Evolutionary conservation across 768 basidiomycete species (phyloP).

Genomic region (Royoungia palumana): DNA sequence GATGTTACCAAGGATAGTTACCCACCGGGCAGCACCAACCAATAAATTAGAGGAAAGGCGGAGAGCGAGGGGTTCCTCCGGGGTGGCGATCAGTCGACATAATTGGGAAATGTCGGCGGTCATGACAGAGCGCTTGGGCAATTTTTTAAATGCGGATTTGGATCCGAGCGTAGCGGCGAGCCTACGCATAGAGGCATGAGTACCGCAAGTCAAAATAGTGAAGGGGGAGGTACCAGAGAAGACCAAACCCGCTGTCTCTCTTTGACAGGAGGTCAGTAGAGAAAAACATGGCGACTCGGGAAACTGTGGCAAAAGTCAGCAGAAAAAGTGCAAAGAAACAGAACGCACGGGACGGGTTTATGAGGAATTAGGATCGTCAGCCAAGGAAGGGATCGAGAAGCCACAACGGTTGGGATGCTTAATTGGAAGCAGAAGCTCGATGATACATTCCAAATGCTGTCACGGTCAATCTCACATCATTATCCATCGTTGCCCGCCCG

Average conservation of each 20-base stretch:
- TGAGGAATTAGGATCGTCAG: background rate
- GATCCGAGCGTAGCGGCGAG: constrained; percentile 88
- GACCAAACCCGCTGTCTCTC: constrained; percentile 84
- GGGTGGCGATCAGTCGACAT: constrained; percentile 77
- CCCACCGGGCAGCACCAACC: constrained; percentile 85
- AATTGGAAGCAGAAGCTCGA: constrained; percentile 10
- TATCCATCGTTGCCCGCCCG: constrained; percentile 47
- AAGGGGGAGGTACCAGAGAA: constrained; percentile 60
- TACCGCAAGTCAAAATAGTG: background rate
- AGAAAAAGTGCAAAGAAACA: background rate
- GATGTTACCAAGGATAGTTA: background rate
- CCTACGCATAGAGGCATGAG: constrained; percentile 44
- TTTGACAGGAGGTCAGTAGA: constrained; percentile 74
- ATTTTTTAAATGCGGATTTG: constrained; percentile 79
- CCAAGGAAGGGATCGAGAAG: constrained; percentile 24
- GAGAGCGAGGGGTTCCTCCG: constrained; percentile 82
- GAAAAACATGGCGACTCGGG: constrained; percentile 67
- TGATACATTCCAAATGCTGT: constrained; percentile 6
- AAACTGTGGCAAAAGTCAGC: background rate
- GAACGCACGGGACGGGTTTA: constrained; percentile 5
- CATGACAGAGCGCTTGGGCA: constrained; percentile 80
- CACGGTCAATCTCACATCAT: constrained; percentile 35
- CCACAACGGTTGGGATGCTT: constrained; percentile 1
- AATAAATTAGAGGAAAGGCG: constrained; percentile 85
- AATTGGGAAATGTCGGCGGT: constrained; percentile 79